Conservation (phyloP, 257 asterid species). For the Fraxinus anomala region DNA sequence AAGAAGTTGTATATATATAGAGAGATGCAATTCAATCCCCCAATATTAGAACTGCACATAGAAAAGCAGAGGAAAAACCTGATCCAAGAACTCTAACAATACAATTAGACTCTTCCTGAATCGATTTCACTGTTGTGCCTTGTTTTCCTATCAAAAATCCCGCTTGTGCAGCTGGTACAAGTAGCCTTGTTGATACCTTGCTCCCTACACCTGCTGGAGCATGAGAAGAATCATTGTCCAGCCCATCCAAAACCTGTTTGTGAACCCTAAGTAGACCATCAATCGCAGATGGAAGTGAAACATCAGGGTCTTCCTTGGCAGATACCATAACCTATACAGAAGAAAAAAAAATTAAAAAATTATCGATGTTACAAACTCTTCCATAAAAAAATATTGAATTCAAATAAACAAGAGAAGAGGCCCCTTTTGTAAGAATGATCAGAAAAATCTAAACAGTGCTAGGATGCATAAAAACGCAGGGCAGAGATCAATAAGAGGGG, state of each 20-base stretch:
- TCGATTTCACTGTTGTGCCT: constrained; percentile 86
- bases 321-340: constrained; percentile 83
- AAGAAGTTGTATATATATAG: not conserved
- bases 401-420: no score
- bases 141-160: constrained; percentile 91
- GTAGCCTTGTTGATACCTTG: constrained; percentile 77
- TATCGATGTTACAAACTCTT: constrained; percentile 14
- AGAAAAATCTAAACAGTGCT: no score
- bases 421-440: not conserved
- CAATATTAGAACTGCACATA: constrained; percentile 20
- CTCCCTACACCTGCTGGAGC: constrained; percentile 52
- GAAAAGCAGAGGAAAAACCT: constrained; percentile 49
- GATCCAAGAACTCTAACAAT: constrained; percentile 86
- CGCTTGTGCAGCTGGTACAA: constrained; percentile 90
- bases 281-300: constrained; percentile 88
- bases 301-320: constrained; percentile 91
- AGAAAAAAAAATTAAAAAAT: not conserved
- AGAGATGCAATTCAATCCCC: constrained; percentile 4
- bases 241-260: constrained; percentile 81
- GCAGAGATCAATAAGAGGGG: not conserved
- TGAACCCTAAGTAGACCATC: constrained; percentile 92
- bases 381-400: not conserved
- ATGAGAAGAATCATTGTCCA: constrained; percentile 71
- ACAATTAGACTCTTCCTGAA: constrained; percentile 91
- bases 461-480: not conserved